These are phyloP conservation scores for Globisporangium canariense DNA, from an alignment of 352 stramenopile species.

Conservation along the genomic window DNA sequence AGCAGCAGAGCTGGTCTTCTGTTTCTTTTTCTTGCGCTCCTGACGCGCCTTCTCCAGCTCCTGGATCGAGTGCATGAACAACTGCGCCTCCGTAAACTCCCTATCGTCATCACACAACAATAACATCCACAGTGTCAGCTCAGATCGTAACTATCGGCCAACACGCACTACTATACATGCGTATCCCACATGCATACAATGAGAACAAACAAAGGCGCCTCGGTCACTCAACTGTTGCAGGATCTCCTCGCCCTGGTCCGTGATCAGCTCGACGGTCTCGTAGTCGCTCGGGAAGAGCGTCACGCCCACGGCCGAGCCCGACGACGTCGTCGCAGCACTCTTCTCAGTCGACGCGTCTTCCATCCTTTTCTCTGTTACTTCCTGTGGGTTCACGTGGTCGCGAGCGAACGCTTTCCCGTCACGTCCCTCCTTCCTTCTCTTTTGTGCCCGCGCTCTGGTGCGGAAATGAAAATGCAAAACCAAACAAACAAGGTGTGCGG, in stretches of 20 bases:
- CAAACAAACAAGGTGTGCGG: neutral
- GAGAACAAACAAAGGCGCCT: slow-evolving; percentile 6
- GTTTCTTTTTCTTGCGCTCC: slow-evolving; percentile 65
- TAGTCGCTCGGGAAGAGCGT: slow-evolving; percentile 82
- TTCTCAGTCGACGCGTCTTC: slow-evolving; percentile 43
- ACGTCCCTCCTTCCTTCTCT: neutral
- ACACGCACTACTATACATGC: neutral
- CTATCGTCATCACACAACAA: slow-evolving; percentile 24
- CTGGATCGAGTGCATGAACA: slow-evolving; percentile 82
- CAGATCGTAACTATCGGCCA: neutral
- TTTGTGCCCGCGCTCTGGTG: neutral
- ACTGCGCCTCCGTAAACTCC: slow-evolving; percentile 78
- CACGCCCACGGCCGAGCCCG: slow-evolving; percentile 52
- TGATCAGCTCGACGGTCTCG: slow-evolving; percentile 74
- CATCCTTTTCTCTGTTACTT: slow-evolving; percentile 1
- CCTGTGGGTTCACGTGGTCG: neutral
- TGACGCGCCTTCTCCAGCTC: slow-evolving; percentile 63
- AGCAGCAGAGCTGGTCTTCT: slow-evolving; percentile 14
- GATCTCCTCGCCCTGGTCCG: slow-evolving; percentile 76
- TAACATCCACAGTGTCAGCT: slow-evolving; percentile 7
- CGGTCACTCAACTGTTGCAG: slow-evolving; percentile 52
- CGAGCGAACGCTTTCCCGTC: neutral
- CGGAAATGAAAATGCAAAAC: slow-evolving; percentile 8
- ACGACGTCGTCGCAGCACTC: slow-evolving; percentile 31
- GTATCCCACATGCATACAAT: neutral